Conservation (phyloP, 495 filamentous ascomycete species). For the Apiosordaria backusii region DNA sequence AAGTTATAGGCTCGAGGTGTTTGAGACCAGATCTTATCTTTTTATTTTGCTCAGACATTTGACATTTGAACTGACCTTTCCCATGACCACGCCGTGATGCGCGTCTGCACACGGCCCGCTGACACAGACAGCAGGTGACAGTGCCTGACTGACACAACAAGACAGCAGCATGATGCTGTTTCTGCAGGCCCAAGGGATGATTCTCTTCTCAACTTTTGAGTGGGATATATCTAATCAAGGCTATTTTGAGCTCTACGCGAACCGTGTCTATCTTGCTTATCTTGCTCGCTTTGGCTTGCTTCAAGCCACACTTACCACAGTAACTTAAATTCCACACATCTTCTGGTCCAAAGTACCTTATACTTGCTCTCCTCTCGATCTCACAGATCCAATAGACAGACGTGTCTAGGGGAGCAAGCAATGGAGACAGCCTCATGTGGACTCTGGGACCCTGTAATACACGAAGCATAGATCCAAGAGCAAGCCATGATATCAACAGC, state of each 20-base stretch:
- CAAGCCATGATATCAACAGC: background rate
- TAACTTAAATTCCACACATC: background rate
- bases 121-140: conserved; percentile 1
- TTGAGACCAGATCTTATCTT: background rate
- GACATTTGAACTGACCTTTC: background rate
- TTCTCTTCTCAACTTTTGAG: no score
- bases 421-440: no score
- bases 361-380: background rate
- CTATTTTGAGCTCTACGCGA: background rate
- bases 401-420: no score
- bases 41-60: background rate
- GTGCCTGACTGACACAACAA: background rate
- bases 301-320: no score
- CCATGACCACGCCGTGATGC: background rate
- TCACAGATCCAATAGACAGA: no score
- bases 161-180: no score
- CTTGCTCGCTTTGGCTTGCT: no score
- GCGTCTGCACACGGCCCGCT: conserved; percentile 4
- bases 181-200: no score
- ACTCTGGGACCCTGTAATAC: no score
- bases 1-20: no score
- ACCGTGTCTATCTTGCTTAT: background rate
- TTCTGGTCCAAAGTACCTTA: background rate
- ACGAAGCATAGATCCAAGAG: no score
- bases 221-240: no score